phyloP scores from a whole-genome alignment of 2,329 filamentous ascomycete genomes.

The Tolypocladium cylindrosporum region DNA sequence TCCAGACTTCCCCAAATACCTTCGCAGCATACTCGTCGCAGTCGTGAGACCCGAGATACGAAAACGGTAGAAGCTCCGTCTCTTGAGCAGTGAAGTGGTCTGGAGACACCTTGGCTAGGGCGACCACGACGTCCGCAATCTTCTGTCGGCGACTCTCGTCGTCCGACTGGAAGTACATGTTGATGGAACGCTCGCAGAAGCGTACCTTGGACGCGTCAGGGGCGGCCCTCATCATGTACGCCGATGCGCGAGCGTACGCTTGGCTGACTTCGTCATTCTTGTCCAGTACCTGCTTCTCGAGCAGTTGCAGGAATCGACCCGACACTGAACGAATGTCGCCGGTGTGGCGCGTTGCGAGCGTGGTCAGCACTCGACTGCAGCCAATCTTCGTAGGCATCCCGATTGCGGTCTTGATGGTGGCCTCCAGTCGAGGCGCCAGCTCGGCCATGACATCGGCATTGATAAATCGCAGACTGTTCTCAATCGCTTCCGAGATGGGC shows the following conservation, averaged over 20 bases:
- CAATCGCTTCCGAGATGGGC: constrained; percentile 86
- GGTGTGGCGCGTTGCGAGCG: constrained; percentile 70
- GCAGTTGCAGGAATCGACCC: constrained; percentile 62
- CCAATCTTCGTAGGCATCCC: constrained; percentile 92
- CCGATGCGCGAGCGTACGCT: constrained; percentile 76
- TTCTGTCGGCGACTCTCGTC: constrained; percentile 66
- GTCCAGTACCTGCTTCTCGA: constrained; percentile 77
- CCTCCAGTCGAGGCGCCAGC: constrained; percentile 62
- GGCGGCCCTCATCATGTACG: constrained; percentile 64
- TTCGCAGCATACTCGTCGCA: constrained; percentile 68
- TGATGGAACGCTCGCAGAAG: constrained; percentile 45
- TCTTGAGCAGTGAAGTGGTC: constrained; percentile 79
- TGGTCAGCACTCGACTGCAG: constrained; percentile 74
- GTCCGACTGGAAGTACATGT: constrained; percentile 73
- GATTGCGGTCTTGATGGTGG: constrained; percentile 74
- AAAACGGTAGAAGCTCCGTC: constrained; percentile 67
- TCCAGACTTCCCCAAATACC: constrained; percentile 79
- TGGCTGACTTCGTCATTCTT: constrained; percentile 89
- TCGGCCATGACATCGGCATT: constrained; percentile 69
- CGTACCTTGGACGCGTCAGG: constrained; percentile 37
- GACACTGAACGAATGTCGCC: constrained; percentile 67
- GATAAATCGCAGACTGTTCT: constrained; percentile 75
- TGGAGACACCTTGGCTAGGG: constrained; percentile 76
- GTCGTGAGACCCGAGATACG: constrained; percentile 83
- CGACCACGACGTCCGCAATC: constrained; percentile 71